phyloP scores from a whole-genome alignment of 257 asterid species.

The Plantago major region DNA sequence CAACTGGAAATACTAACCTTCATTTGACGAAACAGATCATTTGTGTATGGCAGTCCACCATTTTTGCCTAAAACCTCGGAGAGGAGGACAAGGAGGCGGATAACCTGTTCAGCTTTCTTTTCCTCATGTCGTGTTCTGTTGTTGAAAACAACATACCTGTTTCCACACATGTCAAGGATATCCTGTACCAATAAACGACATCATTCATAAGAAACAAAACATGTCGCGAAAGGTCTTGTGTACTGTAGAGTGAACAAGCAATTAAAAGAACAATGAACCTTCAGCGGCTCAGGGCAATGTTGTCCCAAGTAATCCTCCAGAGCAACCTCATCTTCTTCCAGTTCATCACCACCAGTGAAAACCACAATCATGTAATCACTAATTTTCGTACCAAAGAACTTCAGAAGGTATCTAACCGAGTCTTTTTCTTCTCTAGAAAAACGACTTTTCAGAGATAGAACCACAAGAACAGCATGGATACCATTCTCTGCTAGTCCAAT shows the following conservation, averaged over 20 bases:
- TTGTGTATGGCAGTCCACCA: conserved; percentile 54
- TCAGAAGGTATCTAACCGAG: conserved; percentile 50
- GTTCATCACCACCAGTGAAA: conserved; percentile 87
- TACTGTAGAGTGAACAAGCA: too few relatives aligned
- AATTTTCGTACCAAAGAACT: conserved; percentile 64
- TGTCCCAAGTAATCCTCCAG: conserved; percentile 48
- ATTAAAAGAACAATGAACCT: conserved; percentile 24
- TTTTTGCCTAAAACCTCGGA: conserved; percentile 40
- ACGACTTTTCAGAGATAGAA: conserved; percentile 66
- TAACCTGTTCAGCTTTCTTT: conserved; percentile 36
- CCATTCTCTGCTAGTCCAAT: conserved; percentile 81
- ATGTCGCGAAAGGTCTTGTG: too few relatives aligned
- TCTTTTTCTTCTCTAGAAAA: conserved; percentile 69
- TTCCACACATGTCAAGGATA: conserved; percentile 50
- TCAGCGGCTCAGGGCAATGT: conserved; percentile 47
- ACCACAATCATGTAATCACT: conserved; percentile 68
- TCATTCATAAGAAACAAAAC: not conserved
- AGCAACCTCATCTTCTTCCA: conserved; percentile 50
- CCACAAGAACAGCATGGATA: conserved; percentile 76
- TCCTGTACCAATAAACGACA: conserved; percentile 28
- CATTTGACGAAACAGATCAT: conserved; percentile 42
- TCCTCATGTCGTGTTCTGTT: conserved; percentile 44
- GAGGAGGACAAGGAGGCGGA: conserved; percentile 45
- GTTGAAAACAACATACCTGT: conserved; percentile 56
- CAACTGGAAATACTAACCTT: conserved; percentile 25